A percentile compares a stretch with the other conserved stretches of the same genome.
Evolutionary conservation across 768 basidiomycete species (phyloP).

Genomic region (Tylopilus sp.): DNA sequence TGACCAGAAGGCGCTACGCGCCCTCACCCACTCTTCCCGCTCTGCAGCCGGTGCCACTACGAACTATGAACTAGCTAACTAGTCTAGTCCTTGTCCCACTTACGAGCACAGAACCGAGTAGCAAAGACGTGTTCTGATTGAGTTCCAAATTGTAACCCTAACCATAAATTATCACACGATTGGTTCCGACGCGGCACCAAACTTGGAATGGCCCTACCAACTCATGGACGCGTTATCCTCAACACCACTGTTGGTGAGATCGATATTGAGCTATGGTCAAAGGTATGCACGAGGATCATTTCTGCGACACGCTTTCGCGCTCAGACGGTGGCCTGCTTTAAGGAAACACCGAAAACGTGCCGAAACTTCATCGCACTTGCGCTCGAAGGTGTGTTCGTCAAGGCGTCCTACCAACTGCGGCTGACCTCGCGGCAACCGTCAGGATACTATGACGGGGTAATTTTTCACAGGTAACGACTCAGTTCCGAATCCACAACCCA

Average conservation of each 20-base stretch:
- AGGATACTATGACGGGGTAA: slow-evolving; percentile 96
- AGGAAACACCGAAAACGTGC: slow-evolving; percentile 95
- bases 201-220: slow-evolving; percentile 71
- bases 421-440: slow-evolving; percentile 8
- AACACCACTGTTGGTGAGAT: slow-evolving; percentile 87
- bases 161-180: slow-evolving; percentile 9
- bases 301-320: not conserved
- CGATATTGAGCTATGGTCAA: slow-evolving; percentile 91
- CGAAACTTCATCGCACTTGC: slow-evolving; percentile 86
- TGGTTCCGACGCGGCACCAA: not conserved
- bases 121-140: too few species aligned
- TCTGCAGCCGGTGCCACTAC: too few species aligned
- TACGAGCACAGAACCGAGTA: too few species aligned
- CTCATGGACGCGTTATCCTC: slow-evolving; percentile 80
- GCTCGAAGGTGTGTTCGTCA: slow-evolving; percentile 72
- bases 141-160: too few species aligned
- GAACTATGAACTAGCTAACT: too few species aligned
- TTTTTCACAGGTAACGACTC: slow-evolving; percentile 78
- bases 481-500: not conserved
- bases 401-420: not conserved
- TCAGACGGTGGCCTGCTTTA: not conserved
- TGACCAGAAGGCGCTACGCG: too few species aligned
- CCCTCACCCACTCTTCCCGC: too few species aligned
- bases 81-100: too few species aligned
- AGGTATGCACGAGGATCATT: slow-evolving; percentile 47